Conservation (phyloP, 2,329 filamentous ascomycete genomes). For the Penicillium sp. region DNA sequence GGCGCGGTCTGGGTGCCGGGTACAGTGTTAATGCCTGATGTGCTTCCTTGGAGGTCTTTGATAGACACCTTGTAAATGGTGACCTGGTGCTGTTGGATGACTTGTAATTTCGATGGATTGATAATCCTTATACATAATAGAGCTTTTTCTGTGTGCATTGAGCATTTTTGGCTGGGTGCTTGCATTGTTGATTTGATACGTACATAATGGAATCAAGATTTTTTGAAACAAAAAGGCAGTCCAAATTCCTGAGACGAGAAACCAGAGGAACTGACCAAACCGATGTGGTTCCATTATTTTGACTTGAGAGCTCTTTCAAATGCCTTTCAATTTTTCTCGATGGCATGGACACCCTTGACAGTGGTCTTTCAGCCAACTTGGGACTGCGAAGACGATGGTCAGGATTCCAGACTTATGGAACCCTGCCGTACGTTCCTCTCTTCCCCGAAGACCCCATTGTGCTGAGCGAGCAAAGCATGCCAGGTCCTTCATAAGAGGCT, state of each 20-base stretch:
- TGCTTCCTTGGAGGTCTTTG: slow-evolving; percentile 2
- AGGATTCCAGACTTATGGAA: too few species aligned
- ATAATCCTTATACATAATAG: slow-evolving; percentile 28
- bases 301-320: too few species aligned
- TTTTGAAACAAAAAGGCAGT: not conserved
- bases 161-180: slow-evolving; percentile 2
- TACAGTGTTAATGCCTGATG: slow-evolving; percentile 49
- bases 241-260: too few species aligned
- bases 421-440: not conserved
- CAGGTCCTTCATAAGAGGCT: not conserved
- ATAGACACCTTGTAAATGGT: not conserved
- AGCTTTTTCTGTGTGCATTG: slow-evolving; percentile 13
- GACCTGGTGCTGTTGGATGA: slow-evolving; percentile 1
- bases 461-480: not conserved
- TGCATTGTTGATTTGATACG: slow-evolving; percentile 12
- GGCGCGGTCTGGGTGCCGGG: slow-evolving; percentile 40
- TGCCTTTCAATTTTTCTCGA: too few species aligned
- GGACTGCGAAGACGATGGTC: too few species aligned
- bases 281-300: too few species aligned
- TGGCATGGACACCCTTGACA: too few species aligned
- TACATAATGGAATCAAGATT: slow-evolving; percentile 17
- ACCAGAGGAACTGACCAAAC: too few species aligned
- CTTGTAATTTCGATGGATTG: slow-evolving; percentile 22
- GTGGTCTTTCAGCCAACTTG: too few species aligned
- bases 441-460: not conserved